Base-by-base conservation (phyloP, 108 stramenopile species). In the Poteriospumella lacustris region DNA sequence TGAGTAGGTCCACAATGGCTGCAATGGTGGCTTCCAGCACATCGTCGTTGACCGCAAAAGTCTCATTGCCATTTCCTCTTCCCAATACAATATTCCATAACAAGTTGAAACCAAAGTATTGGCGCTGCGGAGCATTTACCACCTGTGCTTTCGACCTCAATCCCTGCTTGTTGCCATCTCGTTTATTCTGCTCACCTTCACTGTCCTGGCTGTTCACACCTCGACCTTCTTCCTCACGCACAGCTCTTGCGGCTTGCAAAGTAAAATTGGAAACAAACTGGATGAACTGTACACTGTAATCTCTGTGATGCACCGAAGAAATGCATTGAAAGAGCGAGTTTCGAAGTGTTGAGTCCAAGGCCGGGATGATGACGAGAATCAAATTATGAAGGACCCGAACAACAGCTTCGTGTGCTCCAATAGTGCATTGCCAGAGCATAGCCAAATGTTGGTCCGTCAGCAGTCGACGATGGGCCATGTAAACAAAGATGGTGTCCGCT, bases 1-100 rank as follows among this genome's bases (percentile, higher is more conserved):
- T 36, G 26, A 73, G 42, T 31, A 73, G 36, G 5, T 73, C 70
- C 12, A 73, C 70, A 68, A 68, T 68, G 24, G 15, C 36, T 19
- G 64, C 12, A 5, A 34, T 5, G 19, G 38, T 73, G 5, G 70
- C 12, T 3, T 56, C n/a, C 33, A 9, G 26, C 3, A 34, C 5
- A 26, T 36, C 5, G 42, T 73, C 70, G 26, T 73, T 24, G 24
- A 73, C 24, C n/a, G n/a, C n/a, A n/a, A n/a, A n/a, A n/a, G n/a
- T n/a, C n/a, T n/a, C n/a, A n/a, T n/a, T n/a, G n/a, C n/a, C n/a
- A n/a, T n/a, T n/a, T n/a, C n/a, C n/a, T n/a, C n/a, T n/a, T n/a
- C n/a, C n/a, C n/a, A n/a, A n/a, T n/a, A n/a, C n/a, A 56, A 73
- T 33, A n/a, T 73, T 15, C 70, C 70, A 73, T 31, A 73, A 38